Evolutionary conservation across 2,329 filamentous ascomycete species (phyloP), one percentile per base, ranked within the genome.

Genomic region (Pleochaeta shiraiana): DNA sequence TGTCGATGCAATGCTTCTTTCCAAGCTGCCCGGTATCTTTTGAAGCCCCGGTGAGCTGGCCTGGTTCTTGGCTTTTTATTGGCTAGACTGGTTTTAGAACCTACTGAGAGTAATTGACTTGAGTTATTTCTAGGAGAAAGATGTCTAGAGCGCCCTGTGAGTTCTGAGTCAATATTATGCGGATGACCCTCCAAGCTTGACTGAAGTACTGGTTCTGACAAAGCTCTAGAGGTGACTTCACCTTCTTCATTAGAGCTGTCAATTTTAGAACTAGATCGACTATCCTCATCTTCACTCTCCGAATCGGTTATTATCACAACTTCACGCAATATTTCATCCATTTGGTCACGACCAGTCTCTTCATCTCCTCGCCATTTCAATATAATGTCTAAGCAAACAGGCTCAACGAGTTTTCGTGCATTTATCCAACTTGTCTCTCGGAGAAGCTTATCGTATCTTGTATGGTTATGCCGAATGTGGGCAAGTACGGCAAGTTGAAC

Each of bases 361-460:
- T 86, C 83, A 69, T 86, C 83, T 64, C 83, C 83, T 75, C 83
- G 83, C 83, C 83, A 86, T 79, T 85, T 85, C 76, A 85, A 80
- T 72, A 86, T 79, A 64, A 83, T 76, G 68, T 85, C 83, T 57
- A 86, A 75, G 67, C 83, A 86, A 16, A 83, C 74, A 34, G 77
- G 73, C 69, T 85, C 81, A 55, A 85, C 82, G 47, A 78, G 78
- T 73, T 79, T 84, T 67, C 83, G 77, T 63, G 83, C 82, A 70
- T 81, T 82, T 63, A 76, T 74, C 77, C 81, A 85, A 21, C 74
- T 76, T 4, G 81, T 81, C 69, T 85, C 80, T 69, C 73, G 79
- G 19, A 85, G 74, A 21, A 86, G 75, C 65, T 79, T 72, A 70
- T 86, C 83, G 74, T 86, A 86, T 69, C 81, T 78, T 5, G 83